These are phyloP conservation scores for Paecilomyces sp. DNA, from an alignment of 2,329 filamentous ascomycete genomes.

Conservation along the genomic window DNA sequence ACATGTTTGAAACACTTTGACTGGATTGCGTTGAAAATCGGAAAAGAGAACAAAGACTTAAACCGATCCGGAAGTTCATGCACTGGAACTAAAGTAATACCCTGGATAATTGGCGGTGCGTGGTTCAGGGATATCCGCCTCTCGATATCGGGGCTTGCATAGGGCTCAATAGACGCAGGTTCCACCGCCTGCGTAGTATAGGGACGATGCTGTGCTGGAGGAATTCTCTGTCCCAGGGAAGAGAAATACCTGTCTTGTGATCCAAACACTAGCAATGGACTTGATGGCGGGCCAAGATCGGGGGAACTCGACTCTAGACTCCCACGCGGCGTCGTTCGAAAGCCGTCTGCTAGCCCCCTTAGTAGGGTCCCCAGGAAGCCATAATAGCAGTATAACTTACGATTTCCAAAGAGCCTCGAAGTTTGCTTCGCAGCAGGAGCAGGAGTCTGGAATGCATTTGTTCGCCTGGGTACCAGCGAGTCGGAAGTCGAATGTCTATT, in stretches of 20 bases:
- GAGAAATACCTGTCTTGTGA: conserved; percentile 5
- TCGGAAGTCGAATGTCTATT: not conserved
- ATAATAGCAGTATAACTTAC: conserved; percentile 12
- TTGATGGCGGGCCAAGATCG: conserved; percentile 19
- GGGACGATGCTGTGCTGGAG: conserved; percentile 3
- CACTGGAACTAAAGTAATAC: conserved; percentile 53
- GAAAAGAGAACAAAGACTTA: conserved; percentile 63
- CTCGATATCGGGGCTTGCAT: not conserved
- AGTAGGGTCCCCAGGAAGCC: not conserved
- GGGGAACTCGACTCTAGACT: conserved; percentile 20
- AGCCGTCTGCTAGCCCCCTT: conserved; percentile 9
- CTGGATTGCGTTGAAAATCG: conserved; percentile 73
- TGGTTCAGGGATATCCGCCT: conserved; percentile 21
- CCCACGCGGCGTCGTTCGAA: conserved; percentile 14
- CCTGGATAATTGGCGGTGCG: conserved; percentile 44
- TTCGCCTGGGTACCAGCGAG: not conserved
- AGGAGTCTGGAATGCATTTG: not conserved
- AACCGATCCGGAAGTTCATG: conserved; percentile 62
- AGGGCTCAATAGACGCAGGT: not conserved
- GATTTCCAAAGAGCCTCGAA: conserved; percentile 21
- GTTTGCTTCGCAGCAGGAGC: conserved; percentile 7
- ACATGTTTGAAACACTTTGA: conserved; percentile 67
- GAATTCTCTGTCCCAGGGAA: not conserved
- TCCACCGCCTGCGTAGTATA: not conserved
- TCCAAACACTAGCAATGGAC: conserved; percentile 22